These are phyloP conservation scores for Prunus mira DNA, from an alignment of 306 rosid species.

Conservation along the genomic window DNA sequence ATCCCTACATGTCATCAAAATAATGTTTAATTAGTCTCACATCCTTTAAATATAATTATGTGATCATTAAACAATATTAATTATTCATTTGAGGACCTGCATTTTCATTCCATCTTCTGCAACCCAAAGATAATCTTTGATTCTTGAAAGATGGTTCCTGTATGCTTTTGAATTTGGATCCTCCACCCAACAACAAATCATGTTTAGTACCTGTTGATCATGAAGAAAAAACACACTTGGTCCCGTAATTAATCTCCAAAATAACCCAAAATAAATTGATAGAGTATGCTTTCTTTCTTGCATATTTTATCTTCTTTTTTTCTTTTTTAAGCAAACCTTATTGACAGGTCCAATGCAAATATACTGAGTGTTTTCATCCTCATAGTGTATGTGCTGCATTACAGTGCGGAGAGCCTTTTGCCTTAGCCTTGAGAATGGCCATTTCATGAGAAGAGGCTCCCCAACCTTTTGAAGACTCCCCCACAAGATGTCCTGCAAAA, in stretches of 20 bases:
- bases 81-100: constrained; percentile 45
- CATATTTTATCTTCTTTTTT: not conserved
- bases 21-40: not conserved
- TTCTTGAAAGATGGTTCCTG: constrained; percentile 61
- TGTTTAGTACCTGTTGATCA: constrained; percentile 54
- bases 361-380: constrained; percentile 60
- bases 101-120: constrained; percentile 94
- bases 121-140: constrained; percentile 79
- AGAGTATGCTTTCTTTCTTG: not conserved
- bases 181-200: constrained; percentile 84
- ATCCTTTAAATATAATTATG: not conserved
- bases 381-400: constrained; percentile 66
- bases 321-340: constrained; percentile 36
- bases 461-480: constrained; percentile 42
- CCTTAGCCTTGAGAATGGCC: constrained; percentile 69
- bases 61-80: too few species aligned
- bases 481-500: constrained; percentile 59
- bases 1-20: constrained; percentile 39
- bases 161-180: constrained; percentile 62
- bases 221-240: not conserved
- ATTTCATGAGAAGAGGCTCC: constrained; percentile 53
- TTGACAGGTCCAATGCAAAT: constrained; percentile 66
- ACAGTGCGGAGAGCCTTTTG: constrained; percentile 47
- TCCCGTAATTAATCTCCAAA: too few species aligned
- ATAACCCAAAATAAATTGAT: too few species aligned